Conservation (phyloP, 2,329 filamentous ascomycete genomes). For the Colletotrichum falcatum region DNA sequence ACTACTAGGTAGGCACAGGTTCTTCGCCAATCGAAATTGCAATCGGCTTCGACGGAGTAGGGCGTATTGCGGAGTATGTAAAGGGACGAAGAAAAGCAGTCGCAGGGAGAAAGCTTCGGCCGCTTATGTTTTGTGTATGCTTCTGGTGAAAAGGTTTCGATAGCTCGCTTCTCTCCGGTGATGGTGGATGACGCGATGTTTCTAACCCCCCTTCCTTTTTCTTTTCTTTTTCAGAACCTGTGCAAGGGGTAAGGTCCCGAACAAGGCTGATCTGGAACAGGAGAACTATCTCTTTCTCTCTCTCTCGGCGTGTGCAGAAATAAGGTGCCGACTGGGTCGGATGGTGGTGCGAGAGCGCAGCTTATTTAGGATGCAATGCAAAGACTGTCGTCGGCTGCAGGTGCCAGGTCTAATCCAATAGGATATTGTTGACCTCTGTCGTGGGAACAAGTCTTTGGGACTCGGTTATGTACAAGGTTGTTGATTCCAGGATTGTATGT, state of each 20-base stretch:
- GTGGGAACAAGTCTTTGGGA: background rate
- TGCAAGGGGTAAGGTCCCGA: background rate
- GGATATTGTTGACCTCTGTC: background rate
- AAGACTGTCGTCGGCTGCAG: background rate
- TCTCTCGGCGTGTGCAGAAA: background rate
- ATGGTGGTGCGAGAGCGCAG: background rate
- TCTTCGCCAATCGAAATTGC: background rate
- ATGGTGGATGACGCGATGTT: conserved; percentile 21
- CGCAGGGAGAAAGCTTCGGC: background rate
- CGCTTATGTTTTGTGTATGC: background rate
- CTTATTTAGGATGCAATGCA: background rate
- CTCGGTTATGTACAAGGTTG: conserved; percentile 13
- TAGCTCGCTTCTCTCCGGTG: background rate
- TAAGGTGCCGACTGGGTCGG: background rate
- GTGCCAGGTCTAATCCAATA: background rate
- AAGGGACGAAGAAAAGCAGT: background rate
- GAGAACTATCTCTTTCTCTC: background rate
- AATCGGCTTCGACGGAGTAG: background rate
- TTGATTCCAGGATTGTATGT: background rate
- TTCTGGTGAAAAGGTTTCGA: background rate
- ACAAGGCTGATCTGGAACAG: background rate
- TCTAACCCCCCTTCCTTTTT: too few species aligned
- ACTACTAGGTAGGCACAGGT: too few species aligned
- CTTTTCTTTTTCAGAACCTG: too few species aligned
- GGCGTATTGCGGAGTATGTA: background rate